Evolutionary conservation across 106 monocot genomes (phyloP), one percentile per base, ranked within the genome.

Genomic region (Dendrobium catenatum): DNA sequence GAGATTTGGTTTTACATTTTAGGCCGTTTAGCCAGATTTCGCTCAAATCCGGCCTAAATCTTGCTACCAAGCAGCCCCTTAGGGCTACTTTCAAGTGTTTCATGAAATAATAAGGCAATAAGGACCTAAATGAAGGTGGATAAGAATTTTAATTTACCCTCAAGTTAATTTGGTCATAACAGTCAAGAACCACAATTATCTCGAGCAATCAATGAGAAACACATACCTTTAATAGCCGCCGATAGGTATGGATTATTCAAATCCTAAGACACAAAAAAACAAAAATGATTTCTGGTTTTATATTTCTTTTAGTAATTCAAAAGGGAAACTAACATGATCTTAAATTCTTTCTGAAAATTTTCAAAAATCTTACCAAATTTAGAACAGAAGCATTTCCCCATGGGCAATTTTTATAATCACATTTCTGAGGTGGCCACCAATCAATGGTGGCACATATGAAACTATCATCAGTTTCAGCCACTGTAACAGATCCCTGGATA

Each of bases 381-480:
- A 97, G 81, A 83, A 84, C 83, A 78, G 97, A 94, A 88, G 97
- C 18, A 26, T 85, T 37, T 56, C 92, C 94, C 97, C 97, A 97
- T 41, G 97, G 97, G 79, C 97, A 97, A 26, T 97, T 86, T 29
- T 89, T 76, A 46, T 92, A 91, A 54, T 92, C 88, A 51, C 97
- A 97, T 77, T 97, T 94, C 78, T 94, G 88, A 40, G 89, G 86
- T 81, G 94, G 97, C 97, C 97, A 97, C 97, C 97, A 97, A 87
- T 97, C 97, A 68, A 97, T 80, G 77, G 97, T 97, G 58, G 97
- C 92, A 75, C 97, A 97, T 16, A 97, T 78, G 76, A 88, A 94
- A 79, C 86, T 84, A 42, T 90, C 86, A 67, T 89, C 79, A 5
- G 90, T 97, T 66, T 90, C 86, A 42, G 90, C 97, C 4, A 87